Percentiles rank a stretch among this genome's conserved stretches.
Conservation (phyloP, 2,329 filamentous ascomycete genomes). For the Microthyrium microscopicum region DNA sequence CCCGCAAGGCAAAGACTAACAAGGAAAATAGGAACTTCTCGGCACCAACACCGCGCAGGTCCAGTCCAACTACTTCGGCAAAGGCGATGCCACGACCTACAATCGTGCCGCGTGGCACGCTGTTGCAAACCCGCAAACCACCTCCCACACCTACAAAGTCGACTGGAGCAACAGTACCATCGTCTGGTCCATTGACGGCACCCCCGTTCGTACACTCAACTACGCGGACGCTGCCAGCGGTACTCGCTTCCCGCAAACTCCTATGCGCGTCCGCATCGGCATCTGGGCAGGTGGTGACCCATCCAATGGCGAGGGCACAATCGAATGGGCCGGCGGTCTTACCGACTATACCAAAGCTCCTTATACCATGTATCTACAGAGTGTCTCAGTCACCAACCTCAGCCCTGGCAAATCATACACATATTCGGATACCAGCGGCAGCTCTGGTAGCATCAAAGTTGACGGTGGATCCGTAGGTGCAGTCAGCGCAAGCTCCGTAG, state of each 20-base stretch:
- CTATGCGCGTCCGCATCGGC: conserved; percentile 40
- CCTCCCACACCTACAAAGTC: conserved; percentile 29
- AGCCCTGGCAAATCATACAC: conserved; percentile 21
- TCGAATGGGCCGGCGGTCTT: conserved; percentile 22
- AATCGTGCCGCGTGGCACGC: conserved; percentile 25
- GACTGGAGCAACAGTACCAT: conserved; percentile 50
- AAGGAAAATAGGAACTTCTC: conserved; percentile 20
- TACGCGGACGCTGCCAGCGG: conserved; percentile 40
- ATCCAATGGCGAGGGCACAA: conserved; percentile 12
- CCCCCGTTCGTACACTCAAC: conserved; percentile 42
- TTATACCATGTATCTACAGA: conserved; percentile 20
- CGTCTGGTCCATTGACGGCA: conserved; percentile 48
- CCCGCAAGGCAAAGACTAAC: not conserved
- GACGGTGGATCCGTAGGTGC: no score
- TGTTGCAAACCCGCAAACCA: conserved; percentile 17
- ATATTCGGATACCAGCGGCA: conserved; percentile 23
- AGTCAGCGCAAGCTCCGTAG: no score
- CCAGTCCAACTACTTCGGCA: conserved; percentile 38
- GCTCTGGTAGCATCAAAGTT: conserved; percentile 26
- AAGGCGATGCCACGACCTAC: conserved; percentile 35
- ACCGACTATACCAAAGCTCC: conserved; percentile 18
- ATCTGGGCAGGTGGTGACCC: conserved; percentile 10
- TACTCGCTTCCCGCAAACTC: conserved; percentile 56
- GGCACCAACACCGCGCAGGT: conserved; percentile 23
- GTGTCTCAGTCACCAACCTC: conserved; percentile 18